Conservation (phyloP, 2,329 filamentous ascomycete genomes). For the Epichloe coenophiala region DNA sequence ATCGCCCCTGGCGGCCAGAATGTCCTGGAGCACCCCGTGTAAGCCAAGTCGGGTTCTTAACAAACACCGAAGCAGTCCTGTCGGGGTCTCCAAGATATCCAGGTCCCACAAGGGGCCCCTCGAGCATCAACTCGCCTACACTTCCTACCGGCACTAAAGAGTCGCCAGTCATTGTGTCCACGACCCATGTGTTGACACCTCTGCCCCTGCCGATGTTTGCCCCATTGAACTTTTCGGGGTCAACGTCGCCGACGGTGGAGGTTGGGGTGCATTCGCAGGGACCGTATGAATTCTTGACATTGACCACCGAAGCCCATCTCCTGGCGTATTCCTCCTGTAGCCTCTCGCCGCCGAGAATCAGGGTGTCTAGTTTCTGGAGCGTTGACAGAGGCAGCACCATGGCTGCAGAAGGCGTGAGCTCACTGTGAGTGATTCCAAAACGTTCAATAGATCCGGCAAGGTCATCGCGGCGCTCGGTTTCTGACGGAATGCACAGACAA, state of each 20-base stretch:
- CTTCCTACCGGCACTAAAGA: conserved; percentile 5
- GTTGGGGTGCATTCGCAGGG: conserved; percentile 3
- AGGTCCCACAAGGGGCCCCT: conserved; percentile 8
- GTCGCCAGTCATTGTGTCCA: conserved; percentile 2
- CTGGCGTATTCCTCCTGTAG: background rate
- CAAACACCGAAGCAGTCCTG: conserved; percentile 6
- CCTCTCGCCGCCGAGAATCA: conserved; percentile 3
- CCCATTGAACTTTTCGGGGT: conserved; percentile 11
- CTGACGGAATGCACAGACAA: conserved; percentile 10
- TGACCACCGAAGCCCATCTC: conserved; percentile 1
- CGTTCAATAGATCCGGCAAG: background rate
- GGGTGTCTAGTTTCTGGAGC: background rate
- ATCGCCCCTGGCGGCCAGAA: conserved; percentile 3
- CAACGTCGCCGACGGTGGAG: conserved; percentile 7
- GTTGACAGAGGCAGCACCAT: background rate
- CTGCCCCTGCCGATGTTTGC: conserved; percentile 8
- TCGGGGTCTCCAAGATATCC: conserved; percentile 8
- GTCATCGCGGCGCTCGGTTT: conserved; percentile 3
- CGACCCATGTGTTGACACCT: conserved; percentile 6
- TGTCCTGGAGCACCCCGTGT: conserved; percentile 8
- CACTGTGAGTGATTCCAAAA: background rate
- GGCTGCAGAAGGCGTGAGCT: conserved; percentile 2
- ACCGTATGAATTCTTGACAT: conserved; percentile 2
- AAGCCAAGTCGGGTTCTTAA: conserved; percentile 21
- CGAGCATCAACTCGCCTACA: conserved; percentile 7